These are phyloP conservation scores for Ophiosphaerella herpotricha DNA, from an alignment of 2,329 filamentous ascomycete species.

Conservation along the genomic window DNA sequence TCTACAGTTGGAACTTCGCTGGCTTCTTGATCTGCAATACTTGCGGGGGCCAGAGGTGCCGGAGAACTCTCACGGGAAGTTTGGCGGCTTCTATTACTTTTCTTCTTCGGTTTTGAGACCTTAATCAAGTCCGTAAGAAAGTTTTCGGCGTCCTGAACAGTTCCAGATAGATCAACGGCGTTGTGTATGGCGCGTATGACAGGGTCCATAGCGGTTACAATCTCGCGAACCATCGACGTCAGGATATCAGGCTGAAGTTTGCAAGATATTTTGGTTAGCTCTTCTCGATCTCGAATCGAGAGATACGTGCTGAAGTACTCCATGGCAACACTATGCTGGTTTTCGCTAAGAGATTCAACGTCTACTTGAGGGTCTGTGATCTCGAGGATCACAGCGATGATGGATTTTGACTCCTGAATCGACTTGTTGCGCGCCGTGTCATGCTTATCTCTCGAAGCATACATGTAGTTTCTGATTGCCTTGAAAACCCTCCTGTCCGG, in stretches of 20 bases:
- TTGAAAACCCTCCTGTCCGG: slow-evolving; percentile 66
- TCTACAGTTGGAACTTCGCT: slow-evolving; percentile 62
- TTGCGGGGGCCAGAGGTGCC: slow-evolving; percentile 27
- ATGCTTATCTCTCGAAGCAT: slow-evolving; percentile 60
- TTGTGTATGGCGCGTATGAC: slow-evolving; percentile 75
- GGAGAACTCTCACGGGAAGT: slow-evolving; percentile 30
- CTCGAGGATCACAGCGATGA: slow-evolving; percentile 69
- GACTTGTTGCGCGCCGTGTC: slow-evolving; percentile 64
- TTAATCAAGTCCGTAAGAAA: slow-evolving; percentile 76
- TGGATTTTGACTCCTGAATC: slow-evolving; percentile 60
- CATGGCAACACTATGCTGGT: slow-evolving; percentile 67
- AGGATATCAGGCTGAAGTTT: slow-evolving; percentile 71
- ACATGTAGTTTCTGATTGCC: slow-evolving; percentile 64
- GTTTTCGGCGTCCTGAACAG: slow-evolving; percentile 67
- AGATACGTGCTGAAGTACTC: slow-evolving; percentile 74
- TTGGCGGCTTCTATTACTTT: slow-evolving; percentile 28
- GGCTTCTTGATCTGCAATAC: slow-evolving; percentile 23
- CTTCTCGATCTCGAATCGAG: slow-evolving; percentile 73
- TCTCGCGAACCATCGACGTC: slow-evolving; percentile 69
- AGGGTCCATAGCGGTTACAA: slow-evolving; percentile 71
- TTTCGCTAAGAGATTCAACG: slow-evolving; percentile 56
- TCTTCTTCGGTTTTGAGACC: slow-evolving; percentile 48
- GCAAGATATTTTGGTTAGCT: slow-evolving; percentile 70
- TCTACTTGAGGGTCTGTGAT: slow-evolving; percentile 51
- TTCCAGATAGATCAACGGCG: slow-evolving; percentile 70